phyloP scores from a whole-genome alignment of 31 red algal species.

The Odonthalia washingtoniensis region DNA sequence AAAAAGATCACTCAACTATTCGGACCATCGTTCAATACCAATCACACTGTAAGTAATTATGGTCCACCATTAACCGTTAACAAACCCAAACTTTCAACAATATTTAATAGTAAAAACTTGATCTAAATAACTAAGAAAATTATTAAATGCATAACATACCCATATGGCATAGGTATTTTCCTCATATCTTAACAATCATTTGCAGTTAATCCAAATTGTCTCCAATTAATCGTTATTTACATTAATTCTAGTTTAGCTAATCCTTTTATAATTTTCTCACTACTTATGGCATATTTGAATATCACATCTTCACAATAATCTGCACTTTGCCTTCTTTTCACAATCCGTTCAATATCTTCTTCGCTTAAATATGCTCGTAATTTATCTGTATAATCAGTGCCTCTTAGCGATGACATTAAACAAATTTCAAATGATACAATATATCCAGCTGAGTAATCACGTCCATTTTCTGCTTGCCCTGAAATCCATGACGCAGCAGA shows the following conservation, averaged over 20 bases:
- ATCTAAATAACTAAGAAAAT: constrained; percentile 49
- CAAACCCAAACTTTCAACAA: constrained; percentile 37
- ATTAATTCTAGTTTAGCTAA: not conserved
- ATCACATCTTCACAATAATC: constrained; percentile 62
- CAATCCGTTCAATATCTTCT: constrained; percentile 17
- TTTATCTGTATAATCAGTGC: constrained; percentile 11
- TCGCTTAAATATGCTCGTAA: constrained; percentile 4
- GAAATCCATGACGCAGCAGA: not conserved
- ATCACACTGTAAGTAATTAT: constrained; percentile 41
- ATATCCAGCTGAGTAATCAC: constrained; percentile 53
- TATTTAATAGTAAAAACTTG: constrained; percentile 22
- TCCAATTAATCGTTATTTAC: not conserved
- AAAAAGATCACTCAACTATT: constrained; percentile 37
- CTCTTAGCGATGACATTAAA: not conserved
- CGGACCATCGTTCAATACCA: constrained; percentile 41
- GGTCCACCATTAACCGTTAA: constrained; percentile 24
- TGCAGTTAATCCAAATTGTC: not conserved
- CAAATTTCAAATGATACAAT: constrained; percentile 42
- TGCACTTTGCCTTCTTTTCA: not conserved
- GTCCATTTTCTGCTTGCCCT: constrained; percentile 42
- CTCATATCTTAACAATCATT: constrained; percentile 28
- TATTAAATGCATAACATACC: constrained; percentile 39
- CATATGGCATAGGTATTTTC: constrained; percentile 26
- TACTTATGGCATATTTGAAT: constrained; percentile 12
- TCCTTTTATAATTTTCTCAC: not conserved